These are phyloP conservation scores for Crithidia acanthocephali DNA, from an alignment of 208 protist genomes.

Conservation along the genomic window DNA sequence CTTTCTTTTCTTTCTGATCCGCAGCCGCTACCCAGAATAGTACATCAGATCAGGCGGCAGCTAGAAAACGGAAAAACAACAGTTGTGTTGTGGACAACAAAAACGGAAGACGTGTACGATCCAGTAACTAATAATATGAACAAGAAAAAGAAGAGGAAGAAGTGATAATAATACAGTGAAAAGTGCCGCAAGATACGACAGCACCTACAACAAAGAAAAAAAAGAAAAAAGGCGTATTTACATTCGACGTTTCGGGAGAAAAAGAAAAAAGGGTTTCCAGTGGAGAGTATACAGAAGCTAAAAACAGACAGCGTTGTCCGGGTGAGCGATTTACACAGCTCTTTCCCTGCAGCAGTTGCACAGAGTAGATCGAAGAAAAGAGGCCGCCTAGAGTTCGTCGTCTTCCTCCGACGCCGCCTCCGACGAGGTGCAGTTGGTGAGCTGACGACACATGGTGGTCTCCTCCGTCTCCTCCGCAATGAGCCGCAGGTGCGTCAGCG, in stretches of 20 bases:
- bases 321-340: no score
- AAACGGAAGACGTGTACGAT: not conserved
- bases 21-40: not conserved
- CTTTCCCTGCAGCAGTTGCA: no score
- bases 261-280: no score
- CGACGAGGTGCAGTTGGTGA: not conserved
- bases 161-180: not conserved
- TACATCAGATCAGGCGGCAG: not conserved
- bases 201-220: not conserved
- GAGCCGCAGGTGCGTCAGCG: slow-evolving; percentile 21
- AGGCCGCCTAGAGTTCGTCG: not conserved
- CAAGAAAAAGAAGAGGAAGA: not conserved
- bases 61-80: not conserved
- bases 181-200: not conserved
- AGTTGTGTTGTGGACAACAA: no score
- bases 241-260: no score
- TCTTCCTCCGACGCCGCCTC: not conserved
- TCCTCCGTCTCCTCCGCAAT: slow-evolving; percentile 15
- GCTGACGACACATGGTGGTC: slow-evolving; percentile 9
- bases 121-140: no score
- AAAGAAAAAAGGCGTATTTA: not conserved
- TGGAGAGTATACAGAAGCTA: no score
- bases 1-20: not conserved
- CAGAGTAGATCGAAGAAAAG: no score
- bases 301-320: no score